Evolutionary conservation across 2,329 filamentous ascomycete genomes (phyloP).

Genomic region (Epichloe uncinata): DNA sequence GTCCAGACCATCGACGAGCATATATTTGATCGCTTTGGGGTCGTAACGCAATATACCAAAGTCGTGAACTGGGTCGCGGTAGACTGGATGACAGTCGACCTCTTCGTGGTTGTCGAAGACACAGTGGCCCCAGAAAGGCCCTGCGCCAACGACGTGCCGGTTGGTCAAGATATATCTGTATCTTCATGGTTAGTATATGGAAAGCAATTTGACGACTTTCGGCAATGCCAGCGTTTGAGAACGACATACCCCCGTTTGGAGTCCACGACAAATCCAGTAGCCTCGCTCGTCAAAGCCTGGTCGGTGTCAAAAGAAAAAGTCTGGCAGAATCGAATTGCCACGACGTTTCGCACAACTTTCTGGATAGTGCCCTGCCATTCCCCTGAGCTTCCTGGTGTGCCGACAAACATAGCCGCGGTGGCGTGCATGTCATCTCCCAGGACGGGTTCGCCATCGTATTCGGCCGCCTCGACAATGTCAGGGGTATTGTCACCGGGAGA

Average conservation of each 20-base stretch:
- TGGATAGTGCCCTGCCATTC: conserved; percentile 97
- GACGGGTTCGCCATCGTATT: conserved; percentile 29
- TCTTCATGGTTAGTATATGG: not conserved
- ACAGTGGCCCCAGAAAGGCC: conserved; percentile 95
- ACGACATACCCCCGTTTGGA: conserved; percentile 63
- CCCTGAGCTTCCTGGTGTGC: conserved; percentile 25
- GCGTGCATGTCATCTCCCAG: conserved; percentile 26
- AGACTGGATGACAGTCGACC: conserved; percentile 91
- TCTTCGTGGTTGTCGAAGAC: conserved; percentile 98
- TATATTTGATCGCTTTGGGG: conserved; percentile 91
- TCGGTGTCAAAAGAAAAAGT: conserved; percentile 98
- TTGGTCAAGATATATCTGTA: conserved; percentile 68
- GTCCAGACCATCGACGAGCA: conserved; percentile 70
- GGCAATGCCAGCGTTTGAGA: not conserved
- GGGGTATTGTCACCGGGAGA: conserved; percentile 36
- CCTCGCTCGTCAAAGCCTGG: conserved; percentile 81
- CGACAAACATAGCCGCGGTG: conserved; percentile 21
- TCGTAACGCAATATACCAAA: conserved; percentile 96
- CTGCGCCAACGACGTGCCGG: conserved; percentile 85
- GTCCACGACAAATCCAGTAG: conserved; percentile 95
- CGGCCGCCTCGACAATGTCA: conserved; percentile 22
- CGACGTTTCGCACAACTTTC: conserved; percentile 84
- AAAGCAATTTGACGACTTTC: not conserved
- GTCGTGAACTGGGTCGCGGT: conserved; percentile 96
- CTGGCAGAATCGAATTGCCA: conserved; percentile 98